Conservation (phyloP, 108 stramenopile genomes). For the Parietichytrium sp. region DNA sequence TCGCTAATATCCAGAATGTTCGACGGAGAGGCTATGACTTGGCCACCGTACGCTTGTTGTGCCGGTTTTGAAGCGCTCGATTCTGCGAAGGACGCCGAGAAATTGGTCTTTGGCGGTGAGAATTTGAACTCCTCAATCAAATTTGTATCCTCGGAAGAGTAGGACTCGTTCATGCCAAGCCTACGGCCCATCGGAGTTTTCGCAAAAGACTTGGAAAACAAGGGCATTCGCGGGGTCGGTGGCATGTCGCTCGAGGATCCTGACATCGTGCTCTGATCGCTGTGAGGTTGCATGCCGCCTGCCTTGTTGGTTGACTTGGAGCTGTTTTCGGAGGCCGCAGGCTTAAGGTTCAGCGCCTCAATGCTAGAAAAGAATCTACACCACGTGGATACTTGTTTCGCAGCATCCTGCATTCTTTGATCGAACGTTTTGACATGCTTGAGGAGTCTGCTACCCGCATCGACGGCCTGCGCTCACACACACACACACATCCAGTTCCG, state of each 20-base stretch:
- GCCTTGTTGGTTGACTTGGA: too few species aligned
- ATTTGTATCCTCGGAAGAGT: neutral
- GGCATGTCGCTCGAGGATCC: constrained; percentile 1
- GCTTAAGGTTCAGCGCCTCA: too few species aligned
- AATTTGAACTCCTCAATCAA: too few species aligned
- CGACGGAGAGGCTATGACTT: too few species aligned
- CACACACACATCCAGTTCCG: neutral
- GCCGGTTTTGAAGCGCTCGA: too few species aligned
- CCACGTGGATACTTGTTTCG: neutral
- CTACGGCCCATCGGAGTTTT: constrained; percentile 11
- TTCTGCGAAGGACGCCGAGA: too few species aligned
- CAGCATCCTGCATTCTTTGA: neutral
- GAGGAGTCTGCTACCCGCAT: neutral
- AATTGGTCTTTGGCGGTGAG: too few species aligned
- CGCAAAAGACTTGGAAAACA: constrained; percentile 24
- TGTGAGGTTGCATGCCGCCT: too few species aligned
- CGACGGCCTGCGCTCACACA: constrained; percentile 9
- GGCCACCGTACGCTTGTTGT: too few species aligned
- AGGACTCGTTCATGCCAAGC: neutral
- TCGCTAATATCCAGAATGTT: constrained; percentile 26
- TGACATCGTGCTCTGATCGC: too few species aligned
- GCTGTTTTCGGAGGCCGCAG: too few species aligned
- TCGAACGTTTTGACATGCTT: constrained; percentile 27
- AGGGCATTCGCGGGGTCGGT: neutral
- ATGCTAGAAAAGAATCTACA: constrained; percentile 17